Conservation (phyloP, 306 rosid species). For the Corylus americana region DNA sequence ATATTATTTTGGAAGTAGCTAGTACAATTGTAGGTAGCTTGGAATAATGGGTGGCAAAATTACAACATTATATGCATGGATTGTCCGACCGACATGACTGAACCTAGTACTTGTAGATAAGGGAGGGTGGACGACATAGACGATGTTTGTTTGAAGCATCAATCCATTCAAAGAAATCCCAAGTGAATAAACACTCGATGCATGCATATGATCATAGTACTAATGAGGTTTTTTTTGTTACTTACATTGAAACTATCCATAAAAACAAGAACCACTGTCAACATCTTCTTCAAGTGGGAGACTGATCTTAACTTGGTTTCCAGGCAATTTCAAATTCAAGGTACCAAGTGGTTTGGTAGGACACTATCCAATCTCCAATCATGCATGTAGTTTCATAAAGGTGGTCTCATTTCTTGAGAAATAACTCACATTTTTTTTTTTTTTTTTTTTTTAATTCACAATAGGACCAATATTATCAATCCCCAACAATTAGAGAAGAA, state of each 20-base stretch:
- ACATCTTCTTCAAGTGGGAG: constrained; percentile 49
- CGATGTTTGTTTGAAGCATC: constrained; percentile 26
- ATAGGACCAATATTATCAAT: no score
- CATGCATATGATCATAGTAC: constrained; percentile 3
- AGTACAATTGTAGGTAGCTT: no score
- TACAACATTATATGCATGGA: no score
- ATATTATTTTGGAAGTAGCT: neutral
- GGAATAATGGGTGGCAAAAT: no score
- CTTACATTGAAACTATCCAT: constrained; percentile 55
- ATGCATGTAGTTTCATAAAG: no score
- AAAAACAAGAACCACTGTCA: constrained; percentile 59
- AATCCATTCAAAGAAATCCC: constrained; percentile 37
- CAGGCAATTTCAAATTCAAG: constrained; percentile 43
- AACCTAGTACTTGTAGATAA: constrained; percentile 16
- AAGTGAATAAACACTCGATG: neutral
- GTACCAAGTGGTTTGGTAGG: neutral
- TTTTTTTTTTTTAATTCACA: no score
- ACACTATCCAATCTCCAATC: no score
- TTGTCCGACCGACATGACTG: neutral
- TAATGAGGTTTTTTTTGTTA: constrained; percentile 2
- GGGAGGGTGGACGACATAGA: constrained; percentile 11
- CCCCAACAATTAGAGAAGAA: no score
- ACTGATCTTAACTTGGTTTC: constrained; percentile 26
- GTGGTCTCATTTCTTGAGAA: no score
- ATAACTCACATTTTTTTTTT: no score